Percentiles rank a stretch among this genome's conserved stretches.
These are phyloP conservation scores for Penicillium sp. DNA, from an alignment of 2,329 filamentous ascomycete species.

Conservation along the genomic window DNA sequence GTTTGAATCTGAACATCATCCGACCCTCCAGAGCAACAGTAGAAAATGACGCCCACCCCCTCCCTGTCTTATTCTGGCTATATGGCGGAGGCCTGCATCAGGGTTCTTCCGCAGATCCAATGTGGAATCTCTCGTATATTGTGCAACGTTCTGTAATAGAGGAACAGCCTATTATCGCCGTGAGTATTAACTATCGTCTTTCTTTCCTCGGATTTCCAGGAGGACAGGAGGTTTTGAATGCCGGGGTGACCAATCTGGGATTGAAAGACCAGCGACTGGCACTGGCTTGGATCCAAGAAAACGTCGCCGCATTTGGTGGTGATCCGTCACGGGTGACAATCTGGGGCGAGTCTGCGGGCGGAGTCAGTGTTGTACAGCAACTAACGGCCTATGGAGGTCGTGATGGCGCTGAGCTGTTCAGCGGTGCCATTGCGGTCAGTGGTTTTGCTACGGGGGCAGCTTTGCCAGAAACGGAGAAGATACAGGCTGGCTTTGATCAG, in stretches of 20 bases:
- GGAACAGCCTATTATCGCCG: slow-evolving; percentile 32
- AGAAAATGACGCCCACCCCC: background rate
- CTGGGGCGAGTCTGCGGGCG: slow-evolving; percentile 23
- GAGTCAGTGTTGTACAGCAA: slow-evolving; percentile 18
- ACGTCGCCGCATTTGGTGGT: slow-evolving; percentile 5
- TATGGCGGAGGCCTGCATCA: slow-evolving; percentile 11
- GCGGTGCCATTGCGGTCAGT: slow-evolving; percentile 16
- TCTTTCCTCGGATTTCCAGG: slow-evolving; percentile 37
- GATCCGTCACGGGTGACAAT: slow-evolving; percentile 5
- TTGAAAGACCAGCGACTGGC: slow-evolving; percentile 62
- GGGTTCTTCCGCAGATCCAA: slow-evolving; percentile 11
- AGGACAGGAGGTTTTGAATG: slow-evolving; percentile 32
- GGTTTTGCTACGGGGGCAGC: background rate
- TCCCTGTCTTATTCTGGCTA: slow-evolving; percentile 14
- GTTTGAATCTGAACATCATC: background rate
- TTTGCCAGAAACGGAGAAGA: background rate
- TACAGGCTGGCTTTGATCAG: background rate
- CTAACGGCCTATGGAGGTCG: slow-evolving; percentile 25
- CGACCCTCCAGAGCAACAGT: background rate
- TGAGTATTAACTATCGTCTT: slow-evolving; percentile 34
- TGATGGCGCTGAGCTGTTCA: slow-evolving; percentile 23
- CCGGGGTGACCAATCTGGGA: slow-evolving; percentile 37
- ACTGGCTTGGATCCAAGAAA: slow-evolving; percentile 58
- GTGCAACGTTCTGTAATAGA: slow-evolving; percentile 4
- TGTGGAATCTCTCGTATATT: slow-evolving; percentile 8